Conservation (phyloP, 2,329 filamentous ascomycete species). For the Aureobasidium subglaciale region DNA sequence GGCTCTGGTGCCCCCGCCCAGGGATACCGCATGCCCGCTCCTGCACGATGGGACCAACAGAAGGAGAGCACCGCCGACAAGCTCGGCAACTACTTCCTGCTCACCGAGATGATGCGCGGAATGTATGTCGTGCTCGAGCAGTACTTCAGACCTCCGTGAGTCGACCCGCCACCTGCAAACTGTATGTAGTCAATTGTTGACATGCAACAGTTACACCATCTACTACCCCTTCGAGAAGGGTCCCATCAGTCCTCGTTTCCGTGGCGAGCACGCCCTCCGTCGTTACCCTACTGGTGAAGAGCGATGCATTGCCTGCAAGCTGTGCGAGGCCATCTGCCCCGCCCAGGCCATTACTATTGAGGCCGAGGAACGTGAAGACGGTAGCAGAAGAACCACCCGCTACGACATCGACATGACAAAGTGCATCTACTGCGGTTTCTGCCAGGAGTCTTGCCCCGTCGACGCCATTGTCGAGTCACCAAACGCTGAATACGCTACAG, state of each 20-base stretch:
- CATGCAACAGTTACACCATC: conserved; percentile 73
- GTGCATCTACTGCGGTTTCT: conserved; percentile 99
- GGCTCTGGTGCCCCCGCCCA: conserved; percentile 71
- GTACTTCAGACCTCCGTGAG: conserved; percentile 95
- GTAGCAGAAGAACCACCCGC: conserved; percentile 86
- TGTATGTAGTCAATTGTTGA: conserved; percentile 22
- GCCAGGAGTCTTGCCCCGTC: conserved; percentile 97
- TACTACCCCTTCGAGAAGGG: conserved; percentile 99
- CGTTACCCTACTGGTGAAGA: conserved; percentile 97
- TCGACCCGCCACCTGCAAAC: conserved; percentile 27
- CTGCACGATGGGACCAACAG: conserved; percentile 72
- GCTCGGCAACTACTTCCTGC: conserved; percentile 86
- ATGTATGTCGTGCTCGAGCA: conserved; percentile 98
- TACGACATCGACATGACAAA: conserved; percentile 99
- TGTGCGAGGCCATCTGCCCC: conserved; percentile 97
- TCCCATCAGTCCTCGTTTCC: conserved; percentile 94
- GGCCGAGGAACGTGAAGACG: conserved; percentile 94
- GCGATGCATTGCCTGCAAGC: conserved; percentile 98
- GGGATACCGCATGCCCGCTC: conserved; percentile 70
- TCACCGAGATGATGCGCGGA: conserved; percentile 91
- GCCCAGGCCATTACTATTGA: conserved; percentile 98
- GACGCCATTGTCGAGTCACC: conserved; percentile 69
- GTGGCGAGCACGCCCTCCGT: conserved; percentile 92
- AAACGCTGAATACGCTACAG: conserved; percentile 20
- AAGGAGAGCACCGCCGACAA: conserved; percentile 72